Evolutionary conservation across 1,139 yeast genomes (phyloP), one percentile per base, ranked within the genome.

Genomic region (Yamadazyma sp.): DNA sequence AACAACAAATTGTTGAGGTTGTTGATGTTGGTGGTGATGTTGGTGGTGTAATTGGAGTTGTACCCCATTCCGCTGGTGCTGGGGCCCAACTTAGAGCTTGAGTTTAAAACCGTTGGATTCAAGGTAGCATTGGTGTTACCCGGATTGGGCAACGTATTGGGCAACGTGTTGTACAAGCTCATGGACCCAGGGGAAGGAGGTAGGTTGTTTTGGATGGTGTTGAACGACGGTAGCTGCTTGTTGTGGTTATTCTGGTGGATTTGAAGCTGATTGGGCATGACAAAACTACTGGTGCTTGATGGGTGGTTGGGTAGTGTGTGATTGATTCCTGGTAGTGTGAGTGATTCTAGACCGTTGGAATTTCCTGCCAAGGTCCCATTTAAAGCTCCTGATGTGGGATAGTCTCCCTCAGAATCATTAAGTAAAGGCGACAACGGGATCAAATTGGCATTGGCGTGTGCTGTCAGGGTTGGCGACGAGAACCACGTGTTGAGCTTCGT

Each of bases 391-490:
- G 48, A 31, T 12, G 40, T 39, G 15, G 37, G 48, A 27, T 53
- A 53, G 12, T 61, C 66, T 4, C 52, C 50, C 26, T 62, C 67
- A 9, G 56, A 50, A 37, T 64, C 72, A 39, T 67, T 67, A 14
- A 67, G 47, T 22, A 67, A 49, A 6, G 72, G 72, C 9, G 69
- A 62, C 32, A 67, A 53, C 5, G 71, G 70, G 14, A 67, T 66
- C 22, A 61, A 44, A 42, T 58, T 58, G 11, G 63, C 31, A 32
- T 37, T 39, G 5, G 46, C 39, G 28, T 44, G 41, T 6, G 37
- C 21, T 5, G 39, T 29, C 44, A 43, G 40, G 8, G 27, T 27
- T 2, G 47, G 41, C 10, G 46, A 41, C 6, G 48, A 37, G 13
- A 44, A 40, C 49, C 49, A 45, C 5, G 42, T 22, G 9, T 34